A percentile compares a stretch with the other conserved stretches of the same genome.
These are phyloP conservation scores for Sphenostylis stenocarpa DNA, from an alignment of 306 rosid species.

Conservation along the genomic window DNA sequence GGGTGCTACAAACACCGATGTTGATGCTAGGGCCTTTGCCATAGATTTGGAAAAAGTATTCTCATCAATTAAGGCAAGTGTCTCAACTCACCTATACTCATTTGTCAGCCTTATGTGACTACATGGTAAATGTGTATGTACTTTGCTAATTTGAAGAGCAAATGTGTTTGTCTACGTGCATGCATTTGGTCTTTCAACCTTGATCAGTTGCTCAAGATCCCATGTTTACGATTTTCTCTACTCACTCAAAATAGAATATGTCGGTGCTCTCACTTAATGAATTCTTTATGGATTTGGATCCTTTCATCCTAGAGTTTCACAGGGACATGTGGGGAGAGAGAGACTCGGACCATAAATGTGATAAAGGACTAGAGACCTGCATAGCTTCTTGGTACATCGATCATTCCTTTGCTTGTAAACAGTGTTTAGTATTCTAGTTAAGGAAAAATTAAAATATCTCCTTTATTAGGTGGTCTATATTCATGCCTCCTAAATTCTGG, in stretches of 20 bases:
- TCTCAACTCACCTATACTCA: background rate
- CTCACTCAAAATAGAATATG: background rate
- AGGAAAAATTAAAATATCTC: background rate
- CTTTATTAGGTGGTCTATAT: slow-evolving; percentile 12
- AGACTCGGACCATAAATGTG: background rate
- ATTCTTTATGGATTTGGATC: background rate
- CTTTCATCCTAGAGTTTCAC: background rate
- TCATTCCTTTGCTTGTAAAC: slow-evolving; percentile 14
- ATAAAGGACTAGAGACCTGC: background rate
- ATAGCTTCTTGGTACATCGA: background rate
- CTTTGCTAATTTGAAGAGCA: background rate
- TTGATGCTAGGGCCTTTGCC: slow-evolving; percentile 74
- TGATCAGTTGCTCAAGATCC: background rate
- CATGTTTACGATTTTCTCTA: slow-evolving; percentile 10
- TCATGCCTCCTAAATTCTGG: background rate
- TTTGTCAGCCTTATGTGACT: background rate
- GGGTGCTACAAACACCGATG: slow-evolving; percentile 84
- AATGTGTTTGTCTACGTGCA: background rate
- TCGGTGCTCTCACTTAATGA: background rate
- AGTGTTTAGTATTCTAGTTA: background rate
- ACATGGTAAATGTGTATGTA: background rate
- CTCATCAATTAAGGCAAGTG: slow-evolving; percentile 80
- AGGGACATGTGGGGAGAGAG: background rate
- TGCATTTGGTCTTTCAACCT: background rate
- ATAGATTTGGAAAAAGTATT: slow-evolving; percentile 80